phyloP scores from a whole-genome alignment of 192 early-diverging fungal species.

The Coemansia interrupta region DNA sequence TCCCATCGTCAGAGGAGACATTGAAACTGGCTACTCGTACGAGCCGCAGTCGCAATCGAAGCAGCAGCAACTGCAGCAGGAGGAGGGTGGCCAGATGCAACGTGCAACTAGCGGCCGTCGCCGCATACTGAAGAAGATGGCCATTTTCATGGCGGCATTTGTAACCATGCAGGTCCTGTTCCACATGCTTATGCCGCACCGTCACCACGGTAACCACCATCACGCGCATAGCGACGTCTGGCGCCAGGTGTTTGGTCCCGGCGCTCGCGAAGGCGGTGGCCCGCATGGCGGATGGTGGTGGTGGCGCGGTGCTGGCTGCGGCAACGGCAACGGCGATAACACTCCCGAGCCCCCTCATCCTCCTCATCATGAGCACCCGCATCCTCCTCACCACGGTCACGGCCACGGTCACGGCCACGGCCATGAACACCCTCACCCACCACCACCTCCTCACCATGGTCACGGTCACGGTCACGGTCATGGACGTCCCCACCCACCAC shows the following conservation, averaged over 20 bases:
- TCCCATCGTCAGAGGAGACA: conserved; percentile 20
- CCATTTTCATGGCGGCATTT: conserved; percentile 1
- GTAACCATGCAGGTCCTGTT: conserved; percentile 1
- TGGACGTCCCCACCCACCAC: conserved; percentile 5
- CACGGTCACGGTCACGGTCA: conserved; percentile 11
- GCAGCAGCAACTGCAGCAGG: conserved; percentile 3
- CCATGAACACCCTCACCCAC: conserved; percentile 1
- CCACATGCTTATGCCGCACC: background rate
- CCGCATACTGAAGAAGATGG: conserved; percentile 9
- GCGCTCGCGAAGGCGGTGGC: background rate
- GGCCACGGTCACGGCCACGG: conserved; percentile 5
- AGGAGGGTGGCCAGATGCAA: background rate
- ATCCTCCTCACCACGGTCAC: conserved; percentile 1
- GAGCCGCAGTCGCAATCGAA: conserved; percentile 15
- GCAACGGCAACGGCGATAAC: background rate
- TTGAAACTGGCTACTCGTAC: conserved; percentile 26
- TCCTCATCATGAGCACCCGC: conserved; percentile 1
- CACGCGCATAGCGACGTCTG: background rate
- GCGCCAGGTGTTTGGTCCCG: background rate
- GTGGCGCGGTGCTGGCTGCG: conserved; percentile 3
- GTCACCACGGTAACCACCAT: background rate
- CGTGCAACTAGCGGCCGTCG: conserved; percentile 3
- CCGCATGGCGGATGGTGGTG: background rate
- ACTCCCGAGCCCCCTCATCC: background rate
- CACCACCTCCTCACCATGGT: background rate